A percentile compares a stretch with the other conserved stretches of the same genome.
Conservation (phyloP, 2,329 filamentous ascomycete species). For the Clarireedia hainanense region DNA sequence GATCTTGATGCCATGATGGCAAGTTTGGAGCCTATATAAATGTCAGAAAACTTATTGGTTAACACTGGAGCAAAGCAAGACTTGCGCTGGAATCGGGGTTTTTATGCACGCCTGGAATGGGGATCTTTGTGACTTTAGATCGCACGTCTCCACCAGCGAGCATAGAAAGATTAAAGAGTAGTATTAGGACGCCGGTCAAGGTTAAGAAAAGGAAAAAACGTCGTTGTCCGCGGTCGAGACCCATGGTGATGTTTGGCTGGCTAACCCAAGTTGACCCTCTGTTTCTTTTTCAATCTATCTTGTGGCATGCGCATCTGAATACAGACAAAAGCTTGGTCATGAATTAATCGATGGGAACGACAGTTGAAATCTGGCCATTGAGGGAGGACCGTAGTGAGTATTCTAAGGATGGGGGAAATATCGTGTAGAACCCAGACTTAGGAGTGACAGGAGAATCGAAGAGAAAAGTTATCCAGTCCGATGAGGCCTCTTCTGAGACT, state of each 20-base stretch:
- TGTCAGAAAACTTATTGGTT: background rate
- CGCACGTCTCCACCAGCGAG: slow-evolving; percentile 22
- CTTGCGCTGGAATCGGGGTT: slow-evolving; percentile 14
- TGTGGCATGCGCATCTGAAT: background rate
- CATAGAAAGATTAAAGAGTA: slow-evolving; percentile 24
- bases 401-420: too few species aligned
- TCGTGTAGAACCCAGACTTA: too few species aligned
- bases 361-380: background rate
- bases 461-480: too few species aligned
- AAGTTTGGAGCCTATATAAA: slow-evolving; percentile 20
- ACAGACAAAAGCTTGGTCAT: background rate
- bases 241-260: slow-evolving; percentile 13
- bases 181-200: slow-evolving; percentile 16
- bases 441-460: too few species aligned
- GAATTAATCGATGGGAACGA: too few species aligned
- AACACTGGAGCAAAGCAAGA: background rate
- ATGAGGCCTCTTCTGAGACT: too few species aligned
- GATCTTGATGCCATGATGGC: slow-evolving; percentile 19
- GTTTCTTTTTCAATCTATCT: background rate
- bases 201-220: slow-evolving; percentile 21
- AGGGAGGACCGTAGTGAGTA: background rate
- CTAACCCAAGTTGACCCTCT: background rate
- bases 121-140: slow-evolving; percentile 21
- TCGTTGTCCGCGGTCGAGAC: slow-evolving; percentile 18
- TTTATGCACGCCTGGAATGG: slow-evolving; percentile 14